These are phyloP conservation scores for Clonostachys byssicola DNA, from an alignment of 2,329 filamentous ascomycete species.

Conservation along the genomic window DNA sequence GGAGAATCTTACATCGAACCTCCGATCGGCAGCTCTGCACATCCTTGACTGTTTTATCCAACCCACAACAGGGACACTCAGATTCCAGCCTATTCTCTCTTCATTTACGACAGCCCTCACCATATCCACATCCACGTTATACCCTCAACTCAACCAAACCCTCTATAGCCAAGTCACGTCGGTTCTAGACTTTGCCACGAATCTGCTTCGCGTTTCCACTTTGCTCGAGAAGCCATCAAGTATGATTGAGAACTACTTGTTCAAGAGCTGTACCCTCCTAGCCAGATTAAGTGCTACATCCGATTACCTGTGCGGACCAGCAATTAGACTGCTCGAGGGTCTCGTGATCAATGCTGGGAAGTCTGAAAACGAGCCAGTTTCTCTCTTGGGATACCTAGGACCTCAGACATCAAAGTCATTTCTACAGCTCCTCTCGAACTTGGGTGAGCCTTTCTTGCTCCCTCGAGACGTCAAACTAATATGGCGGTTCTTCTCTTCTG, in stretches of 20 bases:
- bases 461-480: conserved; percentile 61
- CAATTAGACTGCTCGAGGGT: conserved; percentile 67
- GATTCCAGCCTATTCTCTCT: conserved; percentile 72
- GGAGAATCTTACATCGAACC: conserved; percentile 49
- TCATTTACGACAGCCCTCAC: conserved; percentile 49
- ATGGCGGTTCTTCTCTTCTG: conserved; percentile 82
- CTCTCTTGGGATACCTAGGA: conserved; percentile 85
- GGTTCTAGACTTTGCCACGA: conserved; percentile 62
- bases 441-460: conserved; percentile 73
- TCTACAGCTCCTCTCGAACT: conserved; percentile 68
- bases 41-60: conserved; percentile 75
- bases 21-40: conserved; percentile 71
- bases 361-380: conserved; percentile 73
- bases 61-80: conserved; percentile 62
- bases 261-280: conserved; percentile 74
- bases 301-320: conserved; percentile 60
- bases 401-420: conserved; percentile 81
- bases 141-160: conserved; percentile 56
- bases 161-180: conserved; percentile 55
- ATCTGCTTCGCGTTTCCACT: conserved; percentile 66
- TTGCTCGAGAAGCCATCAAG: conserved; percentile 59
- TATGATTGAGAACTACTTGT: conserved; percentile 72
- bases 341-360: conserved; percentile 68
- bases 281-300: conserved; percentile 71
- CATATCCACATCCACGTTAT: conserved; percentile 42